phyloP scores from a whole-genome alignment of 208 protist species.

The Porcisia deanei region DNA sequence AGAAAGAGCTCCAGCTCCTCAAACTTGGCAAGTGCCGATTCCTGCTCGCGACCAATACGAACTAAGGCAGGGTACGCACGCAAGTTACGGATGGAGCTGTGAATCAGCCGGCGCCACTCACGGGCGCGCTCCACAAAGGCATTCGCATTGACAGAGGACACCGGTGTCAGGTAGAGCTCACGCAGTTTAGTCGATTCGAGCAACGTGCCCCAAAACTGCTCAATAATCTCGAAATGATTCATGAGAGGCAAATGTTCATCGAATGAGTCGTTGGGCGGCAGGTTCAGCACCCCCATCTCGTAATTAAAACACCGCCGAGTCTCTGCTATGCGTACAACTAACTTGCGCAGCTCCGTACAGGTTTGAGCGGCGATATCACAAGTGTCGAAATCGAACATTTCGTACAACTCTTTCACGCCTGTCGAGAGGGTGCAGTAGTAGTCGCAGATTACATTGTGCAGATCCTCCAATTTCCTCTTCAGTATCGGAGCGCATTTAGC shows the following conservation, averaged over 20 bases:
- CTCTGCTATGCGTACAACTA: slow-evolving; percentile 55
- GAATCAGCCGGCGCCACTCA: slow-evolving; percentile 77
- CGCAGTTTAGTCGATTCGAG: slow-evolving; percentile 61
- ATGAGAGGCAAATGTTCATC: slow-evolving; percentile 61
- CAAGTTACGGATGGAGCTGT: slow-evolving; percentile 67
- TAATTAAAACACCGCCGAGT: slow-evolving; percentile 58
- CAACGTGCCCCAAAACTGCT: slow-evolving; percentile 81
- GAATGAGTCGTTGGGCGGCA: slow-evolving; percentile 51
- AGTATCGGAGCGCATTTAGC: slow-evolving; percentile 54
- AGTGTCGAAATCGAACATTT: slow-evolving; percentile 85
- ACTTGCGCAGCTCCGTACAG: slow-evolving; percentile 69
- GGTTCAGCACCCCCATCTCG: slow-evolving; percentile 53
- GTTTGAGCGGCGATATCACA: slow-evolving; percentile 88
- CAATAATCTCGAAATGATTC: slow-evolving; percentile 77
- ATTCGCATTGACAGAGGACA: slow-evolving; percentile 50
- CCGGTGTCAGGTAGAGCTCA: slow-evolving; percentile 73
- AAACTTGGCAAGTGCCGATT: slow-evolving; percentile 74
- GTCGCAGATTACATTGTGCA: slow-evolving; percentile 46
- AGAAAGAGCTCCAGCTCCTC: slow-evolving; percentile 76
- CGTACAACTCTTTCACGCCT: slow-evolving; percentile 78
- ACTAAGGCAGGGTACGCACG: slow-evolving; percentile 68
- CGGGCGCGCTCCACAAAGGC: slow-evolving; percentile 78
- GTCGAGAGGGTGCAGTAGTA: slow-evolving; percentile 69
- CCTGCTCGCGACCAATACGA: slow-evolving; percentile 80
- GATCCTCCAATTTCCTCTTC: slow-evolving; percentile 44